These are phyloP conservation scores for Globisporangium nagaii DNA, from an alignment of 352 stramenopile genomes.

Conservation along the genomic window DNA sequence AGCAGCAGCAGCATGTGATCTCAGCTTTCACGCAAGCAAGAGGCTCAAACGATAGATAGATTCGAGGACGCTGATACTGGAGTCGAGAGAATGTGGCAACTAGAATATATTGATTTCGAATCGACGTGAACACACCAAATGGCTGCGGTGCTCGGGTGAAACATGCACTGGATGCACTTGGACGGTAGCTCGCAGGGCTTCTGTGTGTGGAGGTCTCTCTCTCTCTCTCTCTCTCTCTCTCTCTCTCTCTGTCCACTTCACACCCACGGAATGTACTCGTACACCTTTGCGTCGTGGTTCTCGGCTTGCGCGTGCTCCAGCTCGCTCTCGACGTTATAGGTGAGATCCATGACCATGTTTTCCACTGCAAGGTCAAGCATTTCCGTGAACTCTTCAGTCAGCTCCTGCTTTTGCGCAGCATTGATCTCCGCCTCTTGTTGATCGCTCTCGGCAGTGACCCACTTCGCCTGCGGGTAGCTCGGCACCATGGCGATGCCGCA, in stretches of 20 bases:
- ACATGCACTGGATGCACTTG: background rate
- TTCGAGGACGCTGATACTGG: no score
- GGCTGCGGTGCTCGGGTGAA: background rate
- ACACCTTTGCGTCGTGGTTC: conserved; percentile 6
- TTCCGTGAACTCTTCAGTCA: background rate
- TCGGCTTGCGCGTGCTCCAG: background rate
- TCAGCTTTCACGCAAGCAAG: background rate
- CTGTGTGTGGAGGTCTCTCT: no score
- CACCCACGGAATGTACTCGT: conserved; percentile 9
- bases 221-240: no score
- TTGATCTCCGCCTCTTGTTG: background rate
- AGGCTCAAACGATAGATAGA: background rate
- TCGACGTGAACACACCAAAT: background rate
- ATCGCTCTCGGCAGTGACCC: background rate
- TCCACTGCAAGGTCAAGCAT: conserved; percentile 2
- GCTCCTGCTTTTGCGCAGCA: background rate
- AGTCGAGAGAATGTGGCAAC: no score
- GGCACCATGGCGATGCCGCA: conserved; percentile 25
- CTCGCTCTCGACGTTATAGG: background rate
- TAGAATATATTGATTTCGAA: no score
- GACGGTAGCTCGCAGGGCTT: no score
- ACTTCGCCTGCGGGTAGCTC: conserved; percentile 19
- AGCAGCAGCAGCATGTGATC: background rate
- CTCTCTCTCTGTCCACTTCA: no score
- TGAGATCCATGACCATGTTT: conserved; percentile 2